Evolutionary conservation across 1,284 basidiomycete genomes (phyloP).

Genomic region (Sanghuangporus weigelae): DNA sequence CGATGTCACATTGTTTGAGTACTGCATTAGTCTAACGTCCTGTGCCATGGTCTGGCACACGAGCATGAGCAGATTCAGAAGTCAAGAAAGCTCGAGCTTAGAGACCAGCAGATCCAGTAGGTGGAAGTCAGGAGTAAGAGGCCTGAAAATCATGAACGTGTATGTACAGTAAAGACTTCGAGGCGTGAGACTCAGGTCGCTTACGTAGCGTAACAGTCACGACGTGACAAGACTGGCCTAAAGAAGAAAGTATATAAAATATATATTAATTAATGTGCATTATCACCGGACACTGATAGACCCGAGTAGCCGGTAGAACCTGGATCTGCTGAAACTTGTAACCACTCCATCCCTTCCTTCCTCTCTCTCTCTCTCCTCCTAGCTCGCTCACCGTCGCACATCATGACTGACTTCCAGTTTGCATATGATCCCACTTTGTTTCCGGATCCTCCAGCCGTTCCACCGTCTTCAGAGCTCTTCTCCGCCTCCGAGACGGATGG

Average conservation of each 20-base stretch:
- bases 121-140: not conserved
- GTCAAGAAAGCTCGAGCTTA: not conserved
- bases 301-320: not conserved
- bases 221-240: not conserved
- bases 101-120: not conserved
- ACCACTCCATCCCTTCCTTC: not conserved
- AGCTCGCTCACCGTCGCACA: not conserved
- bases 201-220: not conserved
- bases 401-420: conserved; percentile 10
- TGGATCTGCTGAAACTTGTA: not conserved
- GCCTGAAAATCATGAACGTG: not conserved
- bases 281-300: not conserved
- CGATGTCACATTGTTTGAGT: not conserved
- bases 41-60: not conserved
- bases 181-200: not conserved
- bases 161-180: not conserved
- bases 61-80: not conserved
- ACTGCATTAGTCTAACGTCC: not conserved
- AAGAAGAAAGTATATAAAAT: too few species aligned
- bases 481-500: conserved; percentile 65
- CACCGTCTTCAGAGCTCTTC: conserved; percentile 69
- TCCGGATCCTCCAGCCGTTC: conserved; percentile 53
- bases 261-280: too few species aligned
- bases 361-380: not conserved
- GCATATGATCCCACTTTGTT: conserved; percentile 56